These are phyloP conservation scores for Ogataea haglerorum DNA, from an alignment of 805 yeast species.

Conservation along the genomic window DNA sequence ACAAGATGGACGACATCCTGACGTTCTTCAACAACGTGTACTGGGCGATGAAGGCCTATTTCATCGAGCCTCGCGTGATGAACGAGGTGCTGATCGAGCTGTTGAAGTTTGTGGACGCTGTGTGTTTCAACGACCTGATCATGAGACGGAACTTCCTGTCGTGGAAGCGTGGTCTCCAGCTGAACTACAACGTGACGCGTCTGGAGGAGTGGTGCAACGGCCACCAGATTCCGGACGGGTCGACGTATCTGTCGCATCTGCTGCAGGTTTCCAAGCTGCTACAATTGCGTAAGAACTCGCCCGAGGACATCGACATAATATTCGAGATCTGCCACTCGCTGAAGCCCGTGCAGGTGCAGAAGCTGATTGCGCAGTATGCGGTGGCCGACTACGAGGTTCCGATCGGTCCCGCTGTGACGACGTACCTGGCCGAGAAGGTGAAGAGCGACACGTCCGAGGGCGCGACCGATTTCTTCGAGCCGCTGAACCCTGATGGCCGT, in stretches of 20 bases:
- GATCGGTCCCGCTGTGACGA: conserved; percentile 74
- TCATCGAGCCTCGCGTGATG: conserved; percentile 79
- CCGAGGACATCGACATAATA: conserved; percentile 85
- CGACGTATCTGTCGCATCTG: conserved; percentile 77
- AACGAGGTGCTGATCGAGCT: conserved; percentile 81
- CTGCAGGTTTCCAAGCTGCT: conserved; percentile 90
- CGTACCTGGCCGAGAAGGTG: conserved; percentile 76
- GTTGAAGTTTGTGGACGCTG: conserved; percentile 82
- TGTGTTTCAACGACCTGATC: conserved; percentile 90
- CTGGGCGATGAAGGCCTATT: conserved; percentile 90
- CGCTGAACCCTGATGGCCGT: conserved; percentile 66
- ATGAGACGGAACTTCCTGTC: conserved; percentile 92
- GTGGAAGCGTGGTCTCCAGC: conserved; percentile 97
- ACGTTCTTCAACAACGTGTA: conserved; percentile 85
- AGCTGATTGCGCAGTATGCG: conserved; percentile 80
- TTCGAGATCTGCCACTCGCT: conserved; percentile 93
- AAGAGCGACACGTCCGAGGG: conserved; percentile 46
- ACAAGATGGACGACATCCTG: conserved; percentile 92
- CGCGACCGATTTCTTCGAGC: conserved; percentile 65
- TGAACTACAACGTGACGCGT: conserved; percentile 93
- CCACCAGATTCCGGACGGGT: conserved; percentile 85
- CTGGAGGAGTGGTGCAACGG: conserved; percentile 98
- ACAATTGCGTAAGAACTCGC: conserved; percentile 85
- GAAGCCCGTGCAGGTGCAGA: conserved; percentile 94
- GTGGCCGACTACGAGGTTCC: conserved; percentile 96